Evolutionary conservation across 352 stramenopile species (phyloP).

Genomic region (Pythium scleroteichum): DNA sequence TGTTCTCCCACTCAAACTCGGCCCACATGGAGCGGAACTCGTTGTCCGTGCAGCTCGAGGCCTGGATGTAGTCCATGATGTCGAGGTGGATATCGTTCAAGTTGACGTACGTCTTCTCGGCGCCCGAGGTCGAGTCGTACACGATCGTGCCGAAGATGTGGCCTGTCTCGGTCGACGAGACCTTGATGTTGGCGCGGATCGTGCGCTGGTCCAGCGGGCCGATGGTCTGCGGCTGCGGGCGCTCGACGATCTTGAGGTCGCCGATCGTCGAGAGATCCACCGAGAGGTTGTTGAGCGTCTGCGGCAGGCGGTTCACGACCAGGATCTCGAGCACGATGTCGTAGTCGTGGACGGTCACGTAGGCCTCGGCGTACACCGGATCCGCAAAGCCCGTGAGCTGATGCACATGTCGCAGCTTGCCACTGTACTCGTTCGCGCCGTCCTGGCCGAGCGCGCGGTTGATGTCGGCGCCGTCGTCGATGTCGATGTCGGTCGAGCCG

Average conservation of each 20-base stretch:
- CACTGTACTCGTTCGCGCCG: constrained; percentile 83
- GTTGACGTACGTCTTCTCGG: constrained; percentile 99
- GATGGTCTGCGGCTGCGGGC: constrained; percentile 97
- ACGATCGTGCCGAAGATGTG: constrained; percentile 99
- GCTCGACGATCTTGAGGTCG: constrained; percentile 99
- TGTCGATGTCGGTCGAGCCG: constrained; percentile 95
- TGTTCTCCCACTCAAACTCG: constrained; percentile 99
- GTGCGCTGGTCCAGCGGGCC: constrained; percentile 96
- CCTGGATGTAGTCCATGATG: constrained; percentile 99
- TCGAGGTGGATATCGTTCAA: constrained; percentile 99
- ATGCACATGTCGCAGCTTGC: constrained; percentile 96
- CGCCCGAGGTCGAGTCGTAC: constrained; percentile 95
- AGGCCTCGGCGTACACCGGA: constrained; percentile 99
- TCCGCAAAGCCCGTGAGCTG: constrained; percentile 99
- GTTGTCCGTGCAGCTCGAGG: constrained; percentile 92
- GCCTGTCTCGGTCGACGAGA: constrained; percentile 99
- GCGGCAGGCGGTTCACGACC: constrained; percentile 98
- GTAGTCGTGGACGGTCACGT: constrained; percentile 99
- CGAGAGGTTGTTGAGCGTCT: constrained; percentile 98
- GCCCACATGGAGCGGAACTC: constrained; percentile 99
- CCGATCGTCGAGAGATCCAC: constrained; percentile 99
- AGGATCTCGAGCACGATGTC: constrained; percentile 99
- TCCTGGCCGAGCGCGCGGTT: constrained; percentile 92
- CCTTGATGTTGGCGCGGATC: constrained; percentile 99
- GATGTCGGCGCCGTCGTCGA: constrained; percentile 98